These are phyloP conservation scores for Salix arbutifolia DNA, from an alignment of 345 rosid species.

Conservation along the genomic window DNA sequence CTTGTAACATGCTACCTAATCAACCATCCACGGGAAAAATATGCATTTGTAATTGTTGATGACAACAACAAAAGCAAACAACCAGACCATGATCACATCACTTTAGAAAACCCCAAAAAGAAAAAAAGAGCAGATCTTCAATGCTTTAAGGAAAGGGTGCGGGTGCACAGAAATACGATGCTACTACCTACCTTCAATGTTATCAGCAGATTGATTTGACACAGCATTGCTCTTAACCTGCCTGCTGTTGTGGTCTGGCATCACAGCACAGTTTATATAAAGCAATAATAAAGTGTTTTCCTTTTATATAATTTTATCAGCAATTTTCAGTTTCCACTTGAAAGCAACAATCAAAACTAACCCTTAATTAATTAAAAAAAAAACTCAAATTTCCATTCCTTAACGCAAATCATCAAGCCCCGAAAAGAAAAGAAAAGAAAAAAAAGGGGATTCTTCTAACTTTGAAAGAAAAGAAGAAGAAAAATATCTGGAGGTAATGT, in stretches of 20 bases:
- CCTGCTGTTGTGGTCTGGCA: slow-evolving; percentile 52
- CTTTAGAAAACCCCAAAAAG: neutral
- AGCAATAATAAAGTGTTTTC: neutral
- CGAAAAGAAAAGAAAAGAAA: neutral
- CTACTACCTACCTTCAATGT: slow-evolving; percentile 53
- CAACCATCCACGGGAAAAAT: neutral
- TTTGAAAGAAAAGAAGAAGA: neutral
- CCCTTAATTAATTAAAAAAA: neutral
- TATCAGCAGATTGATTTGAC: slow-evolving; percentile 52
- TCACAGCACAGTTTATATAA: slow-evolving; percentile 20
- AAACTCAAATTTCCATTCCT: neutral
- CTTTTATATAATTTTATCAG: neutral
- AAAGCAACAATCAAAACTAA: slow-evolving; percentile 1
- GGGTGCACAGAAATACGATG: slow-evolving; percentile 1
- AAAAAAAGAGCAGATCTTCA: slow-evolving; percentile 25
- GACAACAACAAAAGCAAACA: neutral
- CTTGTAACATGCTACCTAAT: neutral
- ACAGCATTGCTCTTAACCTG: slow-evolving; percentile 57
- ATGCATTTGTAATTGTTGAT: neutral
- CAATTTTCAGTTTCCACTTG: neutral
- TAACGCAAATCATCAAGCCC: neutral
- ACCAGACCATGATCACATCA: neutral
- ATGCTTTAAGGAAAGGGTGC: neutral
- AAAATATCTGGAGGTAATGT: neutral
- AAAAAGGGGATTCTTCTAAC: neutral